Evolutionary conservation across 495 filamentous ascomycete species (phyloP), one percentile per base, ranked within the genome.

Genomic region (Aspergillus olivimuriae): DNA sequence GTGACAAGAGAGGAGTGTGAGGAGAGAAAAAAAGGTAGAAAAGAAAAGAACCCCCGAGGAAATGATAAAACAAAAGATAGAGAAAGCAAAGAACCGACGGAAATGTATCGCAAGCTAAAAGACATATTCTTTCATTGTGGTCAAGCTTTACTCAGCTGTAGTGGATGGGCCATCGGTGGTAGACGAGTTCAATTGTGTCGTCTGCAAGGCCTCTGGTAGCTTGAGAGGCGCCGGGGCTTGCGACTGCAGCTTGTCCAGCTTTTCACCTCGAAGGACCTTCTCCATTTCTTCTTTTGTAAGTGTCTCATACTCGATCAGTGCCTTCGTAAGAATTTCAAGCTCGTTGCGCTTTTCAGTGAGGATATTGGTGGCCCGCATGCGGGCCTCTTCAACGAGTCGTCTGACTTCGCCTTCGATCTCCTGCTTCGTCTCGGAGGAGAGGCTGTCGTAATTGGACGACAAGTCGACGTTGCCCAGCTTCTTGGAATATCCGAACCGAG

Each of bases 241-340:
- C 9, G 68, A 57, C 15, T 57, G 55, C 17, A 83, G 37, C 48
- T 75, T 81, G 11, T 80, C 77, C n/a, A 96, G 68, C 59, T 86
- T 86, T 65, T 95, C 87, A 14, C 92, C 92, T 43, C 74, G 74
- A 19, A 96, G 73, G 2, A 95, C 84, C 68, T 83, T 87, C 61
- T 84, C 84, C 53, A 96, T 91, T 56, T 98, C 94, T 18, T 85
- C 83, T 57, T 82, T 83, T 50, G 80, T 84, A 17, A 96, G 68
- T 2, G 87, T 94, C 66, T 97, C 94, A 63, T 96, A 96, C 68
- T 97, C 84, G 19, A 98, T 79, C 10, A 98, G 68, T 3, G 89
- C 92, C 55, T 89, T 81, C 21, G 90, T 90, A 4, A 98, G 67
- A 15, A 84, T 62, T 48, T 97, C 91, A 8, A 98, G 74, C 56